phyloP scores from a whole-genome alignment of 202 grass and related monocot genomes.

The Schoenoplectus triqueter region DNA sequence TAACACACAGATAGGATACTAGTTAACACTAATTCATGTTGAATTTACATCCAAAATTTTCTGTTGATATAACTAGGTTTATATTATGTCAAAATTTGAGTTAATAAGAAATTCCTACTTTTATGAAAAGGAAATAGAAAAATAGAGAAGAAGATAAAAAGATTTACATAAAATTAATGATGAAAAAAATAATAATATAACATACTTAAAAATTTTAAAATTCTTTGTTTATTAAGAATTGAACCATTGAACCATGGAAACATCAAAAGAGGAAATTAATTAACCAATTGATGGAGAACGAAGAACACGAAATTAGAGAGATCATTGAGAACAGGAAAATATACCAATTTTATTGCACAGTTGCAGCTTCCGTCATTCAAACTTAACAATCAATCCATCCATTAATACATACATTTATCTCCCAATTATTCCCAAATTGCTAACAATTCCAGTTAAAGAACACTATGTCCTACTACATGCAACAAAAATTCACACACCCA shows the following conservation, averaged over 20 bases:
- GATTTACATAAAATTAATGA: background rate
- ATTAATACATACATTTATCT: slow-evolving; percentile 34
- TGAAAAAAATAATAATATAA: no score
- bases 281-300: slow-evolving; percentile 9
- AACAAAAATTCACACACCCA: slow-evolving; percentile 32
- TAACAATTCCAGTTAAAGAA: slow-evolving; percentile 34
- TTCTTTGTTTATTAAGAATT: no score
- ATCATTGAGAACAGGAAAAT: slow-evolving; percentile 25
- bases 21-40: background rate
- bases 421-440: slow-evolving; percentile 40
- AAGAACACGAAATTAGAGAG: slow-evolving; percentile 4
- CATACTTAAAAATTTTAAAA: no score
- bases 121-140: background rate
- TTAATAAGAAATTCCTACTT: background rate
- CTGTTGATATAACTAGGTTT: background rate
- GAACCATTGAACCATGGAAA: background rate
- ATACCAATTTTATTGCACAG: slow-evolving; percentile 34
- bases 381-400: slow-evolving; percentile 26
- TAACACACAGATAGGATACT: no score
- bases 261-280: background rate
- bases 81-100: background rate
- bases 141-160: background rate
- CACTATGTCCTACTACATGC: slow-evolving; percentile 33
- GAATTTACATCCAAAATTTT: background rate
- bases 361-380: slow-evolving; percentile 25